These are phyloP conservation scores for Phallus indusiatus DNA, from an alignment of 768 basidiomycete species.

Conservation along the genomic window DNA sequence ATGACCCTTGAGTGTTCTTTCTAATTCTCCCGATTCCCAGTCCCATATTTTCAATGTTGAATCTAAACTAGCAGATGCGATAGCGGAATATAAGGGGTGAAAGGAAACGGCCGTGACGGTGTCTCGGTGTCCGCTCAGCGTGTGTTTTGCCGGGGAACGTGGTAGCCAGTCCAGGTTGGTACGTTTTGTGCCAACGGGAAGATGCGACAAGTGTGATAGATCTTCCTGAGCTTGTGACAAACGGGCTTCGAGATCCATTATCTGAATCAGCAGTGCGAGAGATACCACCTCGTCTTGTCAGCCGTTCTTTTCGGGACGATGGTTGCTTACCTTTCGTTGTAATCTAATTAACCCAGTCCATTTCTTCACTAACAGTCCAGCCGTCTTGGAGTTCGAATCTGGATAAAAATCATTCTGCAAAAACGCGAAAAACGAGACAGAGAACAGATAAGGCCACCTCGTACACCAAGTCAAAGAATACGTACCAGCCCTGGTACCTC, in stretches of 20 bases:
- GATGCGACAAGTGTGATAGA: conserved; percentile 42
- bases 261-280: conserved; percentile 35
- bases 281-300: background rate
- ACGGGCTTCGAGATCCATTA: conserved; percentile 89
- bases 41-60: conserved; percentile 92
- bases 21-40: conserved; percentile 92
- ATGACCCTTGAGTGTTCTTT: conserved; percentile 85
- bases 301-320: background rate
- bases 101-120: conserved; percentile 75
- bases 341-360: conserved; percentile 94
- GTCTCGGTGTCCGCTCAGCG: conserved; percentile 65
- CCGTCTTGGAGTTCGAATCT: conserved; percentile 80
- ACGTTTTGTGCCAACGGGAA: conserved; percentile 19
- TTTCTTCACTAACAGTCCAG: conserved; percentile 90
- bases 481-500: conserved; percentile 20
- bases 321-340: conserved; percentile 72
- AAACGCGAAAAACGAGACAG: background rate
- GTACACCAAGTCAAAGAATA: background rate
- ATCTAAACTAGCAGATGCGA: conserved; percentile 84
- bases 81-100: conserved; percentile 74
- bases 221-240: conserved; percentile 73
- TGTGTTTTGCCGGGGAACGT: conserved; percentile 70
- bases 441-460: background rate
- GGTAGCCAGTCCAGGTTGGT: conserved; percentile 79
- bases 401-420: conserved; percentile 54